Evolutionary conservation across 352 stramenopile species (phyloP).

Genomic region (Phytophthora meadii): DNA sequence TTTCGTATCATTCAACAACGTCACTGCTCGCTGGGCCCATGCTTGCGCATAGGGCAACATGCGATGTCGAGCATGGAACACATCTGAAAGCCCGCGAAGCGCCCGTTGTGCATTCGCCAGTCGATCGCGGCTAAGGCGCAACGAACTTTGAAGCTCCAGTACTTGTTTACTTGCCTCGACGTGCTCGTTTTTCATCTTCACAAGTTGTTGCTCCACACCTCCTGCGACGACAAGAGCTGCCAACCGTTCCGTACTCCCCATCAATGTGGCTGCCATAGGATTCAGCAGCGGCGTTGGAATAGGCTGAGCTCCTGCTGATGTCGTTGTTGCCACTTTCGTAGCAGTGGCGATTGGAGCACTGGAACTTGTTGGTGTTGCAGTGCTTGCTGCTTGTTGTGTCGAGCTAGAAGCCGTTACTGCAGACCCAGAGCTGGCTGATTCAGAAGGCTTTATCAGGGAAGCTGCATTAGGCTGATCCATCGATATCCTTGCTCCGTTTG

Average conservation of each 20-base stretch:
- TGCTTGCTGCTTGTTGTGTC: constrained; percentile 5
- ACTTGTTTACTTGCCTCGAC: constrained; percentile 75
- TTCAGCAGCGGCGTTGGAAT: constrained; percentile 27
- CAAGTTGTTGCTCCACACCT: constrained; percentile 75
- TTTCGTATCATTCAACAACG: constrained; percentile 58
- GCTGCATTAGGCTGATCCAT: background rate
- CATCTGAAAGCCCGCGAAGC: constrained; percentile 63
- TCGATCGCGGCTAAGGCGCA: constrained; percentile 71
- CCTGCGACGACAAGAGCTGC: constrained; percentile 65
- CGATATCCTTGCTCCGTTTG: constrained; percentile 13
- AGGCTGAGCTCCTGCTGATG: constrained; percentile 14
- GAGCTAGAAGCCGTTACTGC: background rate
- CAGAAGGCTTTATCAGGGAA: constrained; percentile 1
- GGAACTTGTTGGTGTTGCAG: too few relatives aligned
- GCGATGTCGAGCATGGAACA: constrained; percentile 73
- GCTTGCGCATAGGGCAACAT: constrained; percentile 61
- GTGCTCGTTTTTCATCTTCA: constrained; percentile 78
- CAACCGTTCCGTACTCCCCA: constrained; percentile 61
- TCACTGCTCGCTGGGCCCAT: constrained; percentile 63
- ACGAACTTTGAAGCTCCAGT: constrained; percentile 67
- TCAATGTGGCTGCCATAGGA: constrained; percentile 37
- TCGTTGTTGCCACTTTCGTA: background rate
- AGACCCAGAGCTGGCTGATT: constrained; percentile 4
- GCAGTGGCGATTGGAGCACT: too few relatives aligned
- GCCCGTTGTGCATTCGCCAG: constrained; percentile 56